Evolutionary conservation across 768 basidiomycete genomes (phyloP).

Genomic region (Phallus indusiatus): DNA sequence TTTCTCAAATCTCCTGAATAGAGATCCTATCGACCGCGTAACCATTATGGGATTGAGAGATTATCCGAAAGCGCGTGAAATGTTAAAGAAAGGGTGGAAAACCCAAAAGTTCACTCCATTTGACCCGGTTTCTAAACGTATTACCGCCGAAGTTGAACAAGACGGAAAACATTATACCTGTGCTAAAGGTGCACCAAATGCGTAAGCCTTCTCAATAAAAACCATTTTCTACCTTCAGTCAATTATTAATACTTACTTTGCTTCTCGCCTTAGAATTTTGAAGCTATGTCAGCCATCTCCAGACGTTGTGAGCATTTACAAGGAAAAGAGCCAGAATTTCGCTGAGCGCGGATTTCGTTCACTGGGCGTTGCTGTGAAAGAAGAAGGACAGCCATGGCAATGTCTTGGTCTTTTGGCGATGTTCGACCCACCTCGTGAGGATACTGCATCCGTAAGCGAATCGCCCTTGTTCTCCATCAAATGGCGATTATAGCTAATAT

Average conservation of each 20-base stretch:
- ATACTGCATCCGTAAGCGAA: slow-evolving; percentile 22
- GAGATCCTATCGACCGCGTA: slow-evolving; percentile 39
- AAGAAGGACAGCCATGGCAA: slow-evolving; percentile 33
- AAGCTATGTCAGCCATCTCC: slow-evolving; percentile 27
- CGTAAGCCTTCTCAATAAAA: slow-evolving; percentile 14
- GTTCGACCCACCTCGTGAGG: slow-evolving; percentile 37
- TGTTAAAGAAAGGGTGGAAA: slow-evolving; percentile 33
- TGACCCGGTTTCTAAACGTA: slow-evolving; percentile 43
- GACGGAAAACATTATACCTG: slow-evolving; percentile 33
- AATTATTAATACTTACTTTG: not conserved
- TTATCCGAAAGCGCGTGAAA: slow-evolving; percentile 36
- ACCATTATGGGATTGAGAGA: slow-evolving; percentile 34
- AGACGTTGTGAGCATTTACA: slow-evolving; percentile 25
- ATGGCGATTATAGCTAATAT: not conserved
- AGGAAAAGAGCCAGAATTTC: slow-evolving; percentile 26
- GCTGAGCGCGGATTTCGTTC: slow-evolving; percentile 37
- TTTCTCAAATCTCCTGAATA: not conserved
- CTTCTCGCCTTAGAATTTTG: slow-evolving; percentile 25
- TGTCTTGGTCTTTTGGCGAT: slow-evolving; percentile 33
- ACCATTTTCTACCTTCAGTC: not conserved
- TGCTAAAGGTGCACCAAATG: slow-evolving; percentile 39
- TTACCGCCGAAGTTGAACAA: slow-evolving; percentile 36
- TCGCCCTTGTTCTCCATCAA: slow-evolving; percentile 18
- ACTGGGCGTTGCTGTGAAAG: slow-evolving; percentile 36
- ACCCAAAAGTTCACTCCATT: slow-evolving; percentile 39